These are phyloP conservation scores for Neoboletus subvelutipes DNA, from an alignment of 768 basidiomycete genomes.

Conservation along the genomic window DNA sequence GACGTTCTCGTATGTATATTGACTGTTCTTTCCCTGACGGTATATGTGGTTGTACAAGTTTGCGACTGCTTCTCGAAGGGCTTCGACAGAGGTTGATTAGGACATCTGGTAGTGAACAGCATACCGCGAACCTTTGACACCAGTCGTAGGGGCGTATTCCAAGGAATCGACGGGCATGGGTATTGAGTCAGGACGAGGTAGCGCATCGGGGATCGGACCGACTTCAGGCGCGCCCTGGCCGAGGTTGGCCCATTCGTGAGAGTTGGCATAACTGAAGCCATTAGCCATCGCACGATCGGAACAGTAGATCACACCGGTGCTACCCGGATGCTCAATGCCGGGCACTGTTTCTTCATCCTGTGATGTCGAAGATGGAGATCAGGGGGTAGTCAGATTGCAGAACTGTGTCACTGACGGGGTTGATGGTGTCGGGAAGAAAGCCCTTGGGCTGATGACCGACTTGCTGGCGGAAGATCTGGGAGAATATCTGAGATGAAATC, in stretches of 20 bases:
- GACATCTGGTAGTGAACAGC: not conserved
- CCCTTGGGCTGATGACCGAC: constrained; percentile 70
- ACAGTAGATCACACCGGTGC: constrained; percentile 75
- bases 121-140: constrained; percentile 64
- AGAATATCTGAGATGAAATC: constrained; percentile 1
- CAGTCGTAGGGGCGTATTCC: constrained; percentile 93
- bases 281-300: constrained; percentile 95
- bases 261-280: constrained; percentile 78
- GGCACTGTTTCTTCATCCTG: constrained; percentile 89
- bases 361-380: constrained; percentile 3
- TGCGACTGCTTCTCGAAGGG: constrained; percentile 86
- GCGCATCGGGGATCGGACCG: constrained; percentile 76
- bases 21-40: constrained; percentile 72
- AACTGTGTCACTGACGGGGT: constrained; percentile 49
- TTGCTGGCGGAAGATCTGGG: constrained; percentile 71
- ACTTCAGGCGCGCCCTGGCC: constrained; percentile 95
- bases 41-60: constrained; percentile 87
- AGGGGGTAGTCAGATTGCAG: not conserved
- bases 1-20: constrained; percentile 91
- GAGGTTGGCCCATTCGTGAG: constrained; percentile 82
- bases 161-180: constrained; percentile 67
- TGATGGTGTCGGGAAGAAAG: constrained; percentile 63
- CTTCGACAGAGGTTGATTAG: constrained; percentile 36
- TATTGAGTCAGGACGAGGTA: constrained; percentile 63
- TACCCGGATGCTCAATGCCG: constrained; percentile 77